Evolutionary conservation across 495 filamentous ascomycete species (phyloP), one percentile per base, ranked within the genome.

Genomic region (Penicillium daleae): DNA sequence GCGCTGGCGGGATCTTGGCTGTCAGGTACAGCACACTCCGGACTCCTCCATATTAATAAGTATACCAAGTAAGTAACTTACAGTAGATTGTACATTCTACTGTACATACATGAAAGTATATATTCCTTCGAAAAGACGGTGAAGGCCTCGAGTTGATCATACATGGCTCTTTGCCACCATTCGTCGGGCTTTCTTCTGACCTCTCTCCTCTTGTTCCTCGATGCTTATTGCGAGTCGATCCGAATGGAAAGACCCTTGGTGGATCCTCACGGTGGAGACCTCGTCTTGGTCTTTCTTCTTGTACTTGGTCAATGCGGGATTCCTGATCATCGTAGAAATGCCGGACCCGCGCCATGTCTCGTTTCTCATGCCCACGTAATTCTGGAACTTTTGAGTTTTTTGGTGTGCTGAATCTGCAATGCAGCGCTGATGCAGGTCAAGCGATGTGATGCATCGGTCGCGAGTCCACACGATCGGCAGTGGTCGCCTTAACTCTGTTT

Each of bases 401-500:
- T 4, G 19, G 42, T 46, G 42, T 12, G 42, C 42, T 46, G 42
- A 46, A 46, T 46, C 42, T 46, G 42, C 42, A 15, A 21, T 46
- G 42, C 21, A 46, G 42, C 19, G 19, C n/a, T 31, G 4, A 12
- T 46, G 42, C 42, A 46, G 42, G 42, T 13, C 42, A 46, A 46
- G 42, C 37, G 56, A 57, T 50, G 57, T 59, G 44, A 51, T 59
- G 57, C 44, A 59, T 59, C 57, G 21, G 31, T 59, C 57, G 13
- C 21, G 15, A 26, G 8, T n/a, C 26, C 7, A 46, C 26, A 6
- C 24, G 56, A 48, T 48, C 56, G 42, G 21, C 19, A 21, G 9
- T 31, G 27, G 27, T 50, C n/a, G 44, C 29, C 12, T 21, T 8
- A 50, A 59, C 44, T 59, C n/a, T 48, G 40, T 46, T 46, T 22